Percentiles rank a stretch among this genome's conserved stretches.
These are phyloP conservation scores for Salvia sclarea DNA, from an alignment of 305 asterid species.

Conservation along the genomic window DNA sequence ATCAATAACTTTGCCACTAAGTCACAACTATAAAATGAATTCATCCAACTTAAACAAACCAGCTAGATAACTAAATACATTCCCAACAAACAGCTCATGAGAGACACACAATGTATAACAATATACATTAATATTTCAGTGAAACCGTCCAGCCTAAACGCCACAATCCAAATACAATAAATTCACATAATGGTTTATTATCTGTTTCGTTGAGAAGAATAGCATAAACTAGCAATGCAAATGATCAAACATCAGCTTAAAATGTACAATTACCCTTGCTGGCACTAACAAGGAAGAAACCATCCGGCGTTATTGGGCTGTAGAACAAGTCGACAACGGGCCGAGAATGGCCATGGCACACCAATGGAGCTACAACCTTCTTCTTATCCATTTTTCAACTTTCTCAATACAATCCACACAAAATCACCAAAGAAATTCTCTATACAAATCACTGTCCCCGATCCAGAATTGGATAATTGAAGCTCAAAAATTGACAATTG, in stretches of 20 bases:
- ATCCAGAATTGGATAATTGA: conserved; percentile 20
- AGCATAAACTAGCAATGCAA: neutral
- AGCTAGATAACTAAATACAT: neutral
- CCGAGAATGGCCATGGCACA: conserved; percentile 98
- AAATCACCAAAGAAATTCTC: conserved; percentile 52
- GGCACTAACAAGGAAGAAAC: conserved; percentile 91
- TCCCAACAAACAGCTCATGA: neutral
- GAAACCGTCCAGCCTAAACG: neutral
- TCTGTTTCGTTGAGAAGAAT: neutral
- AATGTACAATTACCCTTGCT: conserved; percentile 75
- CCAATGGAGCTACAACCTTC: conserved; percentile 79
- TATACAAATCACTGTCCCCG: conserved; percentile 24
- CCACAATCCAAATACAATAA: neutral
- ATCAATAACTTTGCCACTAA: neutral
- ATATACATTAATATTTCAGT: neutral
- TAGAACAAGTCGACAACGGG: conserved; percentile 95
- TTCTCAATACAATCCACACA: conserved; percentile 52
- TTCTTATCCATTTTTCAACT: conserved; percentile 75
- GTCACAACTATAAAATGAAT: neutral
- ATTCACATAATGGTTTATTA: neutral
- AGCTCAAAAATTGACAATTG: conserved; percentile 26
- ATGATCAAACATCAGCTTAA: conserved; percentile 14
- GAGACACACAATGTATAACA: neutral
- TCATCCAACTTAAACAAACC: neutral
- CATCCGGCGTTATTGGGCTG: conserved; percentile 96